These are phyloP conservation scores for Liquidambar formosana DNA, from an alignment of 164 flowering plant genomes.

Conservation along the genomic window DNA sequence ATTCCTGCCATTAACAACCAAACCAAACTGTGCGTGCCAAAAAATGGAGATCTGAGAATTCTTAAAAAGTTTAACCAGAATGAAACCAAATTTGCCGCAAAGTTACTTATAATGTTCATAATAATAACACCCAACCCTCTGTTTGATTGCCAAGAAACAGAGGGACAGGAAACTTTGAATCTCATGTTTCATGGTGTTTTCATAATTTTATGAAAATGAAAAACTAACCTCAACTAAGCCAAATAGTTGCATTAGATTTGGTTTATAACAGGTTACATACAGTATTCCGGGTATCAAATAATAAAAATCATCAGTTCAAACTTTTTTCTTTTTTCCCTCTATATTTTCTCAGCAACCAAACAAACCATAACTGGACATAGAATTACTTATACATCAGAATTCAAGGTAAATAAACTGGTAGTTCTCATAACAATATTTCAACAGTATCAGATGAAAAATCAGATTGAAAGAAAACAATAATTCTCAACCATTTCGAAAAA, in stretches of 20 bases:
- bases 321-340: too few relatives aligned
- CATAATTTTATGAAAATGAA: not conserved
- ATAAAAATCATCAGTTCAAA: too few relatives aligned
- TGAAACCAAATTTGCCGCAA: not conserved
- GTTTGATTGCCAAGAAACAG: not conserved
- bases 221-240: not conserved
- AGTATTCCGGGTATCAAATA: too few relatives aligned
- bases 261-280: too few relatives aligned
- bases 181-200: not conserved
- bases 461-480: too few relatives aligned
- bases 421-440: too few relatives aligned
- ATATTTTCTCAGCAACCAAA: too few relatives aligned
- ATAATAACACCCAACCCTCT: not conserved
- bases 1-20: conserved; percentile 39
- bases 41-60: not conserved
- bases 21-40: not conserved
- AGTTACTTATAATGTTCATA: not conserved
- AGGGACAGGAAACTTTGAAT: not conserved
- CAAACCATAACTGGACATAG: too few relatives aligned
- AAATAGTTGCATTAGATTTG: not conserved
- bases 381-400: too few relatives aligned
- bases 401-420: too few relatives aligned
- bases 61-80: not conserved
- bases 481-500: too few relatives aligned
- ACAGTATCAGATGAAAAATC: too few relatives aligned